Conservation (phyloP, 2,329 filamentous ascomycete genomes). For the Ceratocystis smalleyi region DNA sequence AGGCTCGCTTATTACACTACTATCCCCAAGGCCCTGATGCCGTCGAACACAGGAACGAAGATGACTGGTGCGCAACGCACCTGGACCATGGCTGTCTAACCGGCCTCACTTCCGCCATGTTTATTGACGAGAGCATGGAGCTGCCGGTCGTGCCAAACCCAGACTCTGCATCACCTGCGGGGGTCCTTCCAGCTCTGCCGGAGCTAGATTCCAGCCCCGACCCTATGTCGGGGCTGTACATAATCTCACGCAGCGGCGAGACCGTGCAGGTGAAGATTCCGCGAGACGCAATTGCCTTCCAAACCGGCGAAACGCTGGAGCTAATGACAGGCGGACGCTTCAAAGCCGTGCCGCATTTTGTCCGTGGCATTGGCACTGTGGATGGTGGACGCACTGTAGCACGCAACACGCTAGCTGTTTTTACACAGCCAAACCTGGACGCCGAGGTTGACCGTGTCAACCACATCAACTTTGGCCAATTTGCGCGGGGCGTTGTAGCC, state of each 20-base stretch:
- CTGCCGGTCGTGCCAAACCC: slow-evolving; percentile 24
- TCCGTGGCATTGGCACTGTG: slow-evolving; percentile 54
- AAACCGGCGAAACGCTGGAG: slow-evolving; percentile 85
- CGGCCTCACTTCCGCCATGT: slow-evolving; percentile 89
- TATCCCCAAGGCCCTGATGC: slow-evolving; percentile 46
- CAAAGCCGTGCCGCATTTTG: slow-evolving; percentile 91
- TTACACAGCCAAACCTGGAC: slow-evolving; percentile 86
- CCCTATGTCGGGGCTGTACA: slow-evolving; percentile 77
- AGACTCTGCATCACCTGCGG: slow-evolving; percentile 18
- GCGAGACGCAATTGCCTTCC: slow-evolving; percentile 80
- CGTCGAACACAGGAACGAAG: slow-evolving; percentile 37
- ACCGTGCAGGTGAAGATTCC: slow-evolving; percentile 89
- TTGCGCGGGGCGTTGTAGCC: slow-evolving; percentile 47
- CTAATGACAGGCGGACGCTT: slow-evolving; percentile 83
- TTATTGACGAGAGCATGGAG: slow-evolving; percentile 57
- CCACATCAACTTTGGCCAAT: slow-evolving; percentile 57
- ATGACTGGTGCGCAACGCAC: slow-evolving; percentile 90
- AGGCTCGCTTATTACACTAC: slow-evolving; percentile 85
- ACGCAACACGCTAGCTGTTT: slow-evolving; percentile 83
- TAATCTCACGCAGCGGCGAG: slow-evolving; percentile 66
- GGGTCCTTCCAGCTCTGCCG: slow-evolving; percentile 36
- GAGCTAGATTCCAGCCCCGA: slow-evolving; percentile 70
- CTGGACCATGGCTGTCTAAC: slow-evolving; percentile 89
- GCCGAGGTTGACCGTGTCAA: slow-evolving; percentile 58
- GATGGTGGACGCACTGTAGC: slow-evolving; percentile 41